Evolutionary conservation across 2,329 filamentous ascomycete genomes (phyloP).

Genomic region (Clarireedia sp.): DNA sequence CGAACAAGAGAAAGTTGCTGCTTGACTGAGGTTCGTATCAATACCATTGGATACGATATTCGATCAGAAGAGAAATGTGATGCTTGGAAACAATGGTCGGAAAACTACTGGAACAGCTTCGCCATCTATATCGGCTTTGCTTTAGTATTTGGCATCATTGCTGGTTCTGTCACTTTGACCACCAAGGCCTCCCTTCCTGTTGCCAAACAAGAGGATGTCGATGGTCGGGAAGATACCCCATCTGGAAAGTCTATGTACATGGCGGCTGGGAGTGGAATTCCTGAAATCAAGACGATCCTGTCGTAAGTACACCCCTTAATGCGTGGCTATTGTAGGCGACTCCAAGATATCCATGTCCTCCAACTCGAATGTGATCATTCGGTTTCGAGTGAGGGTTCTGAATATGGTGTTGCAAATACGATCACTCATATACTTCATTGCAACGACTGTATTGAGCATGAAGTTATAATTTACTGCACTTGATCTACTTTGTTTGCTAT

Average conservation of each 20-base stretch:
- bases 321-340: too few species aligned
- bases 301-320: background rate
- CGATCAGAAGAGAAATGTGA: slow-evolving; percentile 23
- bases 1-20: slow-evolving; percentile 45
- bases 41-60: background rate
- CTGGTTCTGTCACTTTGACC: slow-evolving; percentile 40
- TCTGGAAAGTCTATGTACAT: slow-evolving; percentile 42
- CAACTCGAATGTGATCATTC: too few species aligned
- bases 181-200: slow-evolving; percentile 42
- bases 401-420: too few species aligned
- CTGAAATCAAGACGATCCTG: slow-evolving; percentile 54
- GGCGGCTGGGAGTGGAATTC: slow-evolving; percentile 51
- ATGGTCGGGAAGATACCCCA: slow-evolving; percentile 32
- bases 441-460: too few species aligned
- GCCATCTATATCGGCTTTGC: slow-evolving; percentile 43
- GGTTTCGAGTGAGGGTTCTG: too few species aligned
- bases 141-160: slow-evolving; percentile 41
- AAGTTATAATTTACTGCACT: too few species aligned
- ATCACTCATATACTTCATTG: too few species aligned
- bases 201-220: slow-evolving; percentile 20
- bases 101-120: slow-evolving; percentile 34
- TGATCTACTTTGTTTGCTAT: too few species aligned
- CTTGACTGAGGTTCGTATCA: slow-evolving; percentile 12
- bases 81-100: slow-evolving; percentile 22
- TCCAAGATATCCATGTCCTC: too few species aligned